Percentiles rank a stretch among this genome's conserved stretches.
These are phyloP conservation scores for Platanus orientalis DNA, from an alignment of 164 flowering plant species.

Conservation along the genomic window DNA sequence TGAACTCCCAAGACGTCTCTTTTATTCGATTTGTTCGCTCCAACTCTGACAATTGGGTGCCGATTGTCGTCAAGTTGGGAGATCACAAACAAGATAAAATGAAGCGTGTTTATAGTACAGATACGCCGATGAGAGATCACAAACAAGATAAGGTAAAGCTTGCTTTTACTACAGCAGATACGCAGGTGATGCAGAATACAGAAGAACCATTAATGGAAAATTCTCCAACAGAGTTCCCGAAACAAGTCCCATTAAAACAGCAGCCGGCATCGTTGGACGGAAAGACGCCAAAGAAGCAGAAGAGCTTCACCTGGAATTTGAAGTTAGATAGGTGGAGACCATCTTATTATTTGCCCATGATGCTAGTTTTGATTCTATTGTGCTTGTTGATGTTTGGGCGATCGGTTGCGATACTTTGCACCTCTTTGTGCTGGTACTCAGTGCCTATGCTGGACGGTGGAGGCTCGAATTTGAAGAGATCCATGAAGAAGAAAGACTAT, in stretches of 20 bases:
- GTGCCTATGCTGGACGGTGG: slow-evolving; percentile 11
- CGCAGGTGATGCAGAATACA: background rate
- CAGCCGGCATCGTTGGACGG: background rate
- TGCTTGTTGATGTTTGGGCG: slow-evolving; percentile 20
- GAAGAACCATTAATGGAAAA: background rate
- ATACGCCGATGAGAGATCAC: slow-evolving; percentile 7
- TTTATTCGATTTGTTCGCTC: slow-evolving; percentile 46
- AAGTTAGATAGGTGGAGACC: slow-evolving; percentile 21
- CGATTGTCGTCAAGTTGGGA: slow-evolving; percentile 38
- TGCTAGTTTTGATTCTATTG: slow-evolving; percentile 13
- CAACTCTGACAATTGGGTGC: slow-evolving; percentile 32
- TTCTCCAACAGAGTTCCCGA: background rate
- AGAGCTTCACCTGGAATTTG: too few relatives aligned
- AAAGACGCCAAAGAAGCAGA: slow-evolving; percentile 1
- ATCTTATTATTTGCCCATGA: slow-evolving; percentile 24
- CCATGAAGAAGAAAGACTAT: slow-evolving; percentile 14
- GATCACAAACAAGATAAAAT: slow-evolving; percentile 14
- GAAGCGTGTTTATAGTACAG: background rate
- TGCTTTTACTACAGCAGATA: background rate
- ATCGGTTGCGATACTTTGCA: slow-evolving; percentile 19
- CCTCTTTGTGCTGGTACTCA: slow-evolving; percentile 19
- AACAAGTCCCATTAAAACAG: background rate
- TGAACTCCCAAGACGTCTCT: slow-evolving; percentile 25
- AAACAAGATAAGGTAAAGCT: slow-evolving; percentile 7
- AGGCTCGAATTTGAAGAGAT: slow-evolving; percentile 7